phyloP scores from a whole-genome alignment of 768 basidiomycete species.

The Suillus weaverae region DNA sequence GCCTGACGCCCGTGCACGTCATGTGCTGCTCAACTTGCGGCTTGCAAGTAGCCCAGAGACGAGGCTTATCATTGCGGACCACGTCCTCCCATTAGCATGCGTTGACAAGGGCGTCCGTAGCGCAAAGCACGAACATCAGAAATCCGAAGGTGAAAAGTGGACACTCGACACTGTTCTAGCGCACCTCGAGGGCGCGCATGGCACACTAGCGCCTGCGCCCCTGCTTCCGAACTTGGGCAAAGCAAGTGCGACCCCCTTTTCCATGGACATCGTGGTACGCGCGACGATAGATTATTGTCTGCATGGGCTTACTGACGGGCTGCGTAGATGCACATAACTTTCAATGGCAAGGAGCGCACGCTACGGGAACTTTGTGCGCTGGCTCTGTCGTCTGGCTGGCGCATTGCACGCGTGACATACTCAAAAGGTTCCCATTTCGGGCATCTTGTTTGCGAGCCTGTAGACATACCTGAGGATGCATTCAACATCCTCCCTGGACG shows the following conservation, averaged over 20 bases:
- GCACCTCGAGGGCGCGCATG: conserved; percentile 52
- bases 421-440: conserved; percentile 69
- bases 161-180: conserved; percentile 32
- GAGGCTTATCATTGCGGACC: conserved; percentile 68
- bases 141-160: conserved; percentile 22
- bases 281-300: neutral
- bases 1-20: conserved; percentile 57
- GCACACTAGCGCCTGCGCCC: conserved; percentile 55
- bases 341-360: conserved; percentile 72
- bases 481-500: conserved; percentile 13
- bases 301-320: conserved; percentile 3
- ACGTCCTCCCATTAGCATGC: conserved; percentile 69
- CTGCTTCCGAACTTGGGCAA: conserved; percentile 75
- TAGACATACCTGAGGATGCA: conserved; percentile 45
- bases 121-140: conserved; percentile 14
- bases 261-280: conserved; percentile 66
- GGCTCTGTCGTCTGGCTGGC: conserved; percentile 60
- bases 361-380: conserved; percentile 60
- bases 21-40: conserved; percentile 47
- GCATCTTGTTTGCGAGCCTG: conserved; percentile 67
- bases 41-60: conserved; percentile 43
- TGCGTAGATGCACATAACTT: conserved; percentile 63
- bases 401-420: conserved; percentile 52
- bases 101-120: conserved; percentile 40
- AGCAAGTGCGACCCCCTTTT: conserved; percentile 65